Conservation (phyloP, 2,329 filamentous ascomycete species). For the Annulohypoxylon truncatum region DNA sequence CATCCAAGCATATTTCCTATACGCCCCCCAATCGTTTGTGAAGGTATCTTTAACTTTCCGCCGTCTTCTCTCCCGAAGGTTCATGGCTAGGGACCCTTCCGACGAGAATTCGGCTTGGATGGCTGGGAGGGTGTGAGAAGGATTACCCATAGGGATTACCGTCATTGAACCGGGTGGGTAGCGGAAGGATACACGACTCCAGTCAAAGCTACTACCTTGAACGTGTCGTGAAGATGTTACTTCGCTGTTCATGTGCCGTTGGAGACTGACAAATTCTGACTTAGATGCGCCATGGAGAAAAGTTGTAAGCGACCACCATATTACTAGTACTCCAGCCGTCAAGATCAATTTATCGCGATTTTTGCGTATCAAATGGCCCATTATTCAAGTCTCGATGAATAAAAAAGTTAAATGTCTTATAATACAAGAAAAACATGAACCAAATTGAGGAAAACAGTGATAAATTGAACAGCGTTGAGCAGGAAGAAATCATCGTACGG, state of each 20-base stretch:
- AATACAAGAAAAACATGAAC: not conserved
- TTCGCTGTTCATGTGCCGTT: slow-evolving; percentile 50
- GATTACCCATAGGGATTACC: not conserved
- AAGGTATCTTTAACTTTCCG: slow-evolving; percentile 52
- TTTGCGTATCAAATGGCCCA: slow-evolving; percentile 1
- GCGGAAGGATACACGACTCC: slow-evolving; percentile 48
- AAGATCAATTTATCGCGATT: not conserved
- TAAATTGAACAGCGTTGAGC: not conserved
- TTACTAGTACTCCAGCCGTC: not conserved
- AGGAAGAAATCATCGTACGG: not conserved
- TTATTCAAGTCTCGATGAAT: not conserved
- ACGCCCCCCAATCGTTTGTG: slow-evolving; percentile 56
- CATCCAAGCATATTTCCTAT: slow-evolving; percentile 60
- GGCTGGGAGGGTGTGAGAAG: slow-evolving; percentile 43
- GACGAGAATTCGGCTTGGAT: slow-evolving; percentile 53
- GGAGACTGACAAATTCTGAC: slow-evolving; percentile 42
- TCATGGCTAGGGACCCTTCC: slow-evolving; percentile 40
- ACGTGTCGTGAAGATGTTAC: slow-evolving; percentile 3
- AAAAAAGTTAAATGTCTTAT: not conserved
- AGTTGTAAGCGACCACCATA: slow-evolving; percentile 27
- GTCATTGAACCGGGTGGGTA: slow-evolving; percentile 43
- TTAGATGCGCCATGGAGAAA: slow-evolving; percentile 10
- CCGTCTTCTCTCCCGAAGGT: slow-evolving; percentile 49
- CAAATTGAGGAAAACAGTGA: not conserved
- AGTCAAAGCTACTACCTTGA: slow-evolving; percentile 53